These are phyloP conservation scores for Kwoniella shandongensis DNA, from an alignment of 768 basidiomycete genomes.

Conservation along the genomic window DNA sequence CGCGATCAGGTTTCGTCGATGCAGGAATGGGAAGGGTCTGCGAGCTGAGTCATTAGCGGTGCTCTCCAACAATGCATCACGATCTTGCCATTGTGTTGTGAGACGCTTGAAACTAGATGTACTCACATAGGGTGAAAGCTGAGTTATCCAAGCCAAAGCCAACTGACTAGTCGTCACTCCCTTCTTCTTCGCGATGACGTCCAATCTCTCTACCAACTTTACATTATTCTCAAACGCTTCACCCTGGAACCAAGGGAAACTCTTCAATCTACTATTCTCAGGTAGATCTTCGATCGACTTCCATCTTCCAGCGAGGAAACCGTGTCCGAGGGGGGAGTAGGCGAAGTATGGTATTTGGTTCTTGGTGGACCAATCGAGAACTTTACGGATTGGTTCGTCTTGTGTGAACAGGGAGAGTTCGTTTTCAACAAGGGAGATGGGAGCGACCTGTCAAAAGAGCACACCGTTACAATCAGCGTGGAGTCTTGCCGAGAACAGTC, in stretches of 20 bases:
- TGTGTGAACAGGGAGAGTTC: constrained; percentile 67
- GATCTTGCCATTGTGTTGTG: too few species aligned
- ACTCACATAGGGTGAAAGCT: constrained; percentile 37
- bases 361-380: constrained; percentile 61
- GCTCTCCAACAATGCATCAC: not conserved
- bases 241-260: constrained; percentile 56
- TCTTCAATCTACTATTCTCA: constrained; percentile 56
- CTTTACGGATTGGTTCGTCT: constrained; percentile 59
- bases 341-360: constrained; percentile 62
- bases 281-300: constrained; percentile 48
- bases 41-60: not conserved
- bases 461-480: not conserved
- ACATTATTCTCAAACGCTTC: constrained; percentile 58
- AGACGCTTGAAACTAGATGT: not conserved
- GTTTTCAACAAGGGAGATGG: constrained; percentile 65
- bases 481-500: not conserved
- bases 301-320: constrained; percentile 50
- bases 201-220: constrained; percentile 56
- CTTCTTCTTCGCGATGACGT: constrained; percentile 56
- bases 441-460: constrained; percentile 56
- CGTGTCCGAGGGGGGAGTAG: constrained; percentile 58
- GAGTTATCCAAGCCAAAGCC: constrained; percentile 54
- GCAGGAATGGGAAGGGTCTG: constrained; percentile 61
- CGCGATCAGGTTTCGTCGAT: constrained; percentile 54
- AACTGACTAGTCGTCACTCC: constrained; percentile 56